Evolutionary conservation across 192 early-diverging fungal genomes (phyloP).

Genomic region (Gryganskiella cystojenkinii): DNA sequence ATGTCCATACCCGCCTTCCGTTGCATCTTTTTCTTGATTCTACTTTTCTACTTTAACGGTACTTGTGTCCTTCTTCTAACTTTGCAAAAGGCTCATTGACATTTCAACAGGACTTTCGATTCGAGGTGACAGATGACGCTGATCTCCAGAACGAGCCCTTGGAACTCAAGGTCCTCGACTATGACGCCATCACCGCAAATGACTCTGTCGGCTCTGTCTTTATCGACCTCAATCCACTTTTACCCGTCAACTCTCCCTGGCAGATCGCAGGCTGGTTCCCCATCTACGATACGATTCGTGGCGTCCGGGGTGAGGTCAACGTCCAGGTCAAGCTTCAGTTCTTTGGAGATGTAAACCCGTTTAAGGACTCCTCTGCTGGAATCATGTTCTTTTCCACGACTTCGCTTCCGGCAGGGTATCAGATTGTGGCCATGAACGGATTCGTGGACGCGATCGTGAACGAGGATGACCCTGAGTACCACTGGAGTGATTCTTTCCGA

Average conservation of each 20-base stretch:
- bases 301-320: conserved; percentile 79
- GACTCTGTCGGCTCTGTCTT: conserved; percentile 84
- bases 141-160: conserved; percentile 86
- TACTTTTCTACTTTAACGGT: no score
- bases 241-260: conserved; percentile 71
- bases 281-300: conserved; percentile 79
- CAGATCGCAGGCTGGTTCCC: conserved; percentile 85
- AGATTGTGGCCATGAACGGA: conserved; percentile 68
- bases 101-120: conserved; percentile 70
- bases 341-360: conserved; percentile 86
- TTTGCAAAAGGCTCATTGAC: no score
- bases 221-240: conserved; percentile 81
- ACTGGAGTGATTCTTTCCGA: conserved; percentile 84
- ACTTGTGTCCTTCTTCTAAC: no score
- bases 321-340: conserved; percentile 79
- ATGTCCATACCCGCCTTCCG: background rate
- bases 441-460: conserved; percentile 76
- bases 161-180: conserved; percentile 81
- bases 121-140: conserved; percentile 81
- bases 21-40: conserved; percentile 1
- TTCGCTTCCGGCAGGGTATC: conserved; percentile 62
- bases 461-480: conserved; percentile 85
- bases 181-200: conserved; percentile 76
- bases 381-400: conserved; percentile 75
- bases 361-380: conserved; percentile 77